These are phyloP conservation scores for Agapanthus africanus DNA, from an alignment of 106 monocot species.

Conservation along the genomic window DNA sequence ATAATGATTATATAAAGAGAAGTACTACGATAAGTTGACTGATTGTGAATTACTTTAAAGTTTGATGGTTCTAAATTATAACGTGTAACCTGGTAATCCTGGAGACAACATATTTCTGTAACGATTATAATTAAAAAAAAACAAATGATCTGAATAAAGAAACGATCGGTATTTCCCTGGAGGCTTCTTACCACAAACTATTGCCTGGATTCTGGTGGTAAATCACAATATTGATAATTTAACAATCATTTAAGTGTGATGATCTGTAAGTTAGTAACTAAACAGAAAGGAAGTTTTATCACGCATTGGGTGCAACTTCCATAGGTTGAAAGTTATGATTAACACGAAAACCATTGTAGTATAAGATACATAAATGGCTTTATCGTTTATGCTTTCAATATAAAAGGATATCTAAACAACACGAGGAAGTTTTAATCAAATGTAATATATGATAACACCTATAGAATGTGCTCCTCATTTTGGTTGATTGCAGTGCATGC, in stretches of 20 bases:
- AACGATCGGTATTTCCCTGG: neutral
- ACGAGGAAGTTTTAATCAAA: neutral
- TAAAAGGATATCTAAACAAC: neutral
- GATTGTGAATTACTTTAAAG: no score
- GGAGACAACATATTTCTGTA: neutral
- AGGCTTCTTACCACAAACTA: neutral
- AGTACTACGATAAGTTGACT: neutral
- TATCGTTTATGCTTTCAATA: neutral
- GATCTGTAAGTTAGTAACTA: no score
- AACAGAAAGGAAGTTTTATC: no score
- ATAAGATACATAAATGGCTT: neutral
- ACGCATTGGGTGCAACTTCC: neutral
- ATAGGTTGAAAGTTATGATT: neutral
- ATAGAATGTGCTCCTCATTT: neutral
- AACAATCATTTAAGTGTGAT: no score
- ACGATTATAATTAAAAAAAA: no score
- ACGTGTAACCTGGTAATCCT: neutral
- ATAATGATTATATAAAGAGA: neutral
- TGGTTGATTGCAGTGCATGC: no score
- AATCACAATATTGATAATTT: neutral
- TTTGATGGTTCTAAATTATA: no score
- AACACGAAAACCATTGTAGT: neutral
- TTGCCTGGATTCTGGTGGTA: neutral
- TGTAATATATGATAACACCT: neutral
- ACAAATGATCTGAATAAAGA: no score